Base-by-base conservation (phyloP, 805 yeast species). In the Kodamaea sagamina region DNA sequence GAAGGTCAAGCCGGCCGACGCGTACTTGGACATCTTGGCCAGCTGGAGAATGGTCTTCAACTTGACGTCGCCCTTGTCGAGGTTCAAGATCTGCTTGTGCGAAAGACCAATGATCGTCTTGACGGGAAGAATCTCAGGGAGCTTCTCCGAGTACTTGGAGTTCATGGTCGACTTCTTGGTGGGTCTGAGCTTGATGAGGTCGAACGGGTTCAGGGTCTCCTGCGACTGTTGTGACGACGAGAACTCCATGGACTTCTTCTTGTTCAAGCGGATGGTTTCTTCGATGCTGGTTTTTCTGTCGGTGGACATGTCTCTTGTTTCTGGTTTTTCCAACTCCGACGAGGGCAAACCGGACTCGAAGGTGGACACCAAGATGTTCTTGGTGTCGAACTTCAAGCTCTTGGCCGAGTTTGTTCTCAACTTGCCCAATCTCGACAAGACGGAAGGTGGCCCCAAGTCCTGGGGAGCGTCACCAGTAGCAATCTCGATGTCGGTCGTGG, bases 41-140 rank as follows among this genome's bases (percentile, higher is more conserved):
- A 66, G 61, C n/a, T 62, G 53, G 9, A 59, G 50, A 28, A 68
- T 61, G 21, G 66, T 61, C 44, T 68, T 68, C 35, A 65, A 47
- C 47, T 68, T 68, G 32, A 68, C 70, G 53, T 68, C 73, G n/a
- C 59, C 52, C 16, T 52, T 46, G 19, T 55, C 60, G 32, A 64
- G 54, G 22, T 55, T 57, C 39, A 63, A 53, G 18, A 68, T 64
- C 45, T 68, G 72, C 37, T 56, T 51, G 42, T 63, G 66, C 2
- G 63, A 55, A 26, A 68, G 53, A 2, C 74, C 74, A 40, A 65
- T 61, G 26, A 68, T 67, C 4, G 71, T 67, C 36, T 63, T 63
- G 32, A 55, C 58, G 3, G 71, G 67, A 18, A 44, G 56, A 19
- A 67, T 55, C 39, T 55, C 61, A 4, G 72, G 67, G 22, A 67